Evolutionary conservation across 208 protist genomes (phyloP).

Genomic region (Trypanosoma conorhini): DNA sequence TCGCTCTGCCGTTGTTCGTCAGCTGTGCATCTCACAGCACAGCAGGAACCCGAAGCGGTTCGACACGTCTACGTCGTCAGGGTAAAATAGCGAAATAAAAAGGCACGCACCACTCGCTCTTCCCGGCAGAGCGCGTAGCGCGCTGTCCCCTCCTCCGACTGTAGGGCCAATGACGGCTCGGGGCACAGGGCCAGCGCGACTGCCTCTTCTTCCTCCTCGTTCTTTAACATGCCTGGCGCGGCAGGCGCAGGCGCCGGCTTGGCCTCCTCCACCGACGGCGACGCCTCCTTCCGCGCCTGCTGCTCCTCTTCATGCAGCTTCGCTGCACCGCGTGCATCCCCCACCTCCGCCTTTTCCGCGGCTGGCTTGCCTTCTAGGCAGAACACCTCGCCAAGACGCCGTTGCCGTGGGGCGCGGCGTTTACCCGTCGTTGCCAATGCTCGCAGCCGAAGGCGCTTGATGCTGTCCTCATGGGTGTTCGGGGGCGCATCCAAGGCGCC

Average conservation of each 20-base stretch:
- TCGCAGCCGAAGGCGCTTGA: background rate
- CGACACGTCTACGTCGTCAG: constrained; percentile 1
- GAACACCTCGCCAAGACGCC: constrained; percentile 23
- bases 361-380: background rate
- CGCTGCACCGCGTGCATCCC: background rate
- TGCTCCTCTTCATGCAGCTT: background rate
- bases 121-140: constrained; percentile 13
- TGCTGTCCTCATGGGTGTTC: background rate
- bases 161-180: background rate
- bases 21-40: background rate
- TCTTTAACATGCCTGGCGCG: background rate
- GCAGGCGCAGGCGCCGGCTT: background rate
- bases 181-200: background rate
- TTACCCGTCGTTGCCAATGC: constrained; percentile 7
- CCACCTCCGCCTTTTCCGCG: background rate
- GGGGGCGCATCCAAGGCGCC: background rate
- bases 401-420: constrained; percentile 7
- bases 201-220: constrained; percentile 3
- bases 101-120: constrained; percentile 19
- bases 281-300: background rate
- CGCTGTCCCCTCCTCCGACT: background rate
- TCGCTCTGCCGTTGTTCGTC: background rate
- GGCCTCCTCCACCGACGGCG: background rate
- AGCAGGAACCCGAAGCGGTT: background rate
- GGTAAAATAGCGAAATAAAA: constrained; percentile 22